These are phyloP conservation scores for Neofusicoccum laricinum DNA, from an alignment of 2,329 filamentous ascomycete species.

Conservation along the genomic window DNA sequence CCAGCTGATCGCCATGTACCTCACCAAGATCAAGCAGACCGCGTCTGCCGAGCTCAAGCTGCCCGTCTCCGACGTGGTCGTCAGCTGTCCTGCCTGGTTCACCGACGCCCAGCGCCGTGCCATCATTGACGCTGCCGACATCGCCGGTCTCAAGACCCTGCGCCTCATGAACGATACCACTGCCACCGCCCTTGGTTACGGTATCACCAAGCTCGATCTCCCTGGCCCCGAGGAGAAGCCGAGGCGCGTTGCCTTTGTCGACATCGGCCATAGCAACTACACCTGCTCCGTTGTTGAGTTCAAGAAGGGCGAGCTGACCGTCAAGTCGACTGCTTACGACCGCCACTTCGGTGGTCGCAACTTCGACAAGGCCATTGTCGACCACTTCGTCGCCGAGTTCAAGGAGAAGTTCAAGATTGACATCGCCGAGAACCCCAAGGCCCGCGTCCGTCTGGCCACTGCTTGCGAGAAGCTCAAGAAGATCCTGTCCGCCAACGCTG, in stretches of 20 bases:
- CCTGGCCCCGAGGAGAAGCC: slow-evolving; percentile 87
- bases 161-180: slow-evolving; percentile 98
- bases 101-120: slow-evolving; percentile 88
- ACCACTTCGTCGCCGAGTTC: slow-evolving; percentile 95
- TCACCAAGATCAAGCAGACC: slow-evolving; percentile 90
- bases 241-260: slow-evolving; percentile 83
- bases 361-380: slow-evolving; percentile 91
- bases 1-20: slow-evolving; percentile 91
- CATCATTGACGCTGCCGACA: slow-evolving; percentile 86
- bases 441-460: slow-evolving; percentile 78
- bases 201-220: slow-evolving; percentile 96
- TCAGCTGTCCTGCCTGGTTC: slow-evolving; percentile 96
- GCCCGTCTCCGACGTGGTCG: slow-evolving; percentile 86
- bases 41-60: slow-evolving; percentile 83
- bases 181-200: slow-evolving; percentile 90
- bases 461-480: slow-evolving; percentile 98
- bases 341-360: slow-evolving; percentile 96
- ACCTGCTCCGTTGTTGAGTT: slow-evolving; percentile 93
- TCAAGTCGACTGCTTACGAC: slow-evolving; percentile 90
- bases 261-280: slow-evolving; percentile 96
- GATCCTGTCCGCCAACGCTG: slow-evolving; percentile 91
- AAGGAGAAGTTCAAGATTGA: slow-evolving; percentile 98
- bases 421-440: slow-evolving; percentile 86
- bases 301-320: slow-evolving; percentile 90
- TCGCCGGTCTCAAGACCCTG: slow-evolving; percentile 88